These are phyloP conservation scores for Colletotrichum cordylinicola DNA, from an alignment of 2,329 filamentous ascomycete genomes.

Conservation along the genomic window DNA sequence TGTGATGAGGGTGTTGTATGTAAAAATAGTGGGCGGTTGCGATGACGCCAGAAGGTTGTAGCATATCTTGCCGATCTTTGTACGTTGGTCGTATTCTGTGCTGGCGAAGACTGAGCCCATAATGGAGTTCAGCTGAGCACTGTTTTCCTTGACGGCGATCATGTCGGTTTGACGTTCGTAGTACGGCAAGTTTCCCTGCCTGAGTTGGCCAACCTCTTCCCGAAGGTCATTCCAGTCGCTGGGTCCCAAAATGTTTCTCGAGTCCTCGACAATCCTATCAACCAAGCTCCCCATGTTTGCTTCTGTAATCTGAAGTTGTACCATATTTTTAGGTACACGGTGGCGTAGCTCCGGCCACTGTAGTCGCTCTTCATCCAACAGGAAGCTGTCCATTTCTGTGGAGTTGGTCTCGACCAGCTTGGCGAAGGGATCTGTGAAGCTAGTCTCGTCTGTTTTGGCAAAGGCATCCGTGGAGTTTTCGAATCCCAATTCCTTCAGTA, in stretches of 20 bases:
- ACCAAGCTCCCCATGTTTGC: background rate
- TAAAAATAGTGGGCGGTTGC: constrained; percentile 69
- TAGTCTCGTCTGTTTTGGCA: background rate
- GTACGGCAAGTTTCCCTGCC: background rate
- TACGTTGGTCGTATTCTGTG: background rate
- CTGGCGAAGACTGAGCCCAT: constrained; percentile 4
- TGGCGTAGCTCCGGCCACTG: background rate
- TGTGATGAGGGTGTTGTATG: constrained; percentile 74
- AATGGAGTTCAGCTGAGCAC: constrained; percentile 1
- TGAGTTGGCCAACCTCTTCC: constrained; percentile 14
- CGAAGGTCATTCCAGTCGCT: background rate
- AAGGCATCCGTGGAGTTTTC: background rate
- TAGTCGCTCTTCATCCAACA: background rate
- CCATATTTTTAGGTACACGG: background rate
- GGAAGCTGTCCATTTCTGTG: background rate
- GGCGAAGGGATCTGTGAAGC: constrained; percentile 30
- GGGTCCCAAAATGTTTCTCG: background rate
- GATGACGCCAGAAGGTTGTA: constrained; percentile 71
- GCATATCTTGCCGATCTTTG: constrained; percentile 53
- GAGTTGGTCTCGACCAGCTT: constrained; percentile 27
- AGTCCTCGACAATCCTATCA: background rate
- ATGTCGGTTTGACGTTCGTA: background rate
- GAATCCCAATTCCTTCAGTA: constrained; percentile 2
- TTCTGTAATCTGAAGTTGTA: background rate
- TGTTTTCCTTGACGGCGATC: background rate